Evolutionary conservation across 768 basidiomycete genomes (phyloP), one percentile per base, ranked within the genome.

Genomic region (Tremella yokohamensis): DNA sequence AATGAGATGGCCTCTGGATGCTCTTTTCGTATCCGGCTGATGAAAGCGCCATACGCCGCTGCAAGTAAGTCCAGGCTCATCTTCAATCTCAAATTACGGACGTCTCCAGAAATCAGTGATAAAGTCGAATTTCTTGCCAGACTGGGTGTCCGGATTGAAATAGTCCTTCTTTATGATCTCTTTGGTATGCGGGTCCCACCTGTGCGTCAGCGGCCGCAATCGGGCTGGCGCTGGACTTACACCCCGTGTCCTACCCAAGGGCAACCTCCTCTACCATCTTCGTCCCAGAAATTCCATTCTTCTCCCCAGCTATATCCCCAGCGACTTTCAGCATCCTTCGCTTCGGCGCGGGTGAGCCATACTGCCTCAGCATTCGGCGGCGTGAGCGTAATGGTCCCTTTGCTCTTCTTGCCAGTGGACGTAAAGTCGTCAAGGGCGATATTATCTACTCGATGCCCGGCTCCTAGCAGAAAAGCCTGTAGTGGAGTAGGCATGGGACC

Each of bases 1-100:
- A 98, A 94, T n/a, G 86, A 79, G 63, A 97, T 92, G 8, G 88
- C 85, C 52, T 87, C 84, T 0, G 87, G 87, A 69, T 97, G 91
- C 4, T 83, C 73, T 3, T 75, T 50, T 1, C 90, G 58, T 12
- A 74, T 68, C 8, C 64, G 55, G 15, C 2, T 69, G 55, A 18
- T 89, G 26, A 58, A 74, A 1, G 57, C 26, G 1, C 60, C 58
- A 47, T 66, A 72, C 16, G 69, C 68, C 3, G 56, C 68, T 72
- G 48, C 15, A 6, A 34, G 22, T 6, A 38, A 57, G 45, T 57
- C 54, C 55, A 37, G 8, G 16, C 34, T 25, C 18, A 37, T 8
- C 13, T 12, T 20, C 40, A 15, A 25, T 4, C 42, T 4, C 3
- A 26, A 19, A 54, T 7, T 8, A n/a, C 22, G 44, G n/a, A n/a